phyloP scores from a whole-genome alignment of 2,329 filamentous ascomycete species.

The Xylaria sp. region DNA sequence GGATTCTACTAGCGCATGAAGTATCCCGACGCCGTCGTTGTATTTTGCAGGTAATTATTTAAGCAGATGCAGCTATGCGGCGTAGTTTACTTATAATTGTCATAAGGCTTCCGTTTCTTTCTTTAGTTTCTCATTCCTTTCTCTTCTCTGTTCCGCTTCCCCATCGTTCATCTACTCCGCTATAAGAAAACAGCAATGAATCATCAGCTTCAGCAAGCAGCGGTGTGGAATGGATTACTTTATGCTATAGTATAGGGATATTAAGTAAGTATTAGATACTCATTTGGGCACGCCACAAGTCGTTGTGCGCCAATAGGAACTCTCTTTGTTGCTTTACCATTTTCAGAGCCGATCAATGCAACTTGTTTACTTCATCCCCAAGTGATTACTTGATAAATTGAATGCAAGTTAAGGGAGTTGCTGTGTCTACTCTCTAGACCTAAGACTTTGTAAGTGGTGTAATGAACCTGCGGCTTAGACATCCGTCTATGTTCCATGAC shows the following conservation, averaged over 20 bases:
- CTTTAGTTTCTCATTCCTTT: background rate
- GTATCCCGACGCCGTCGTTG: background rate
- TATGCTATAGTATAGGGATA: no score
- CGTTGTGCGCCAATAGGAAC: no score
- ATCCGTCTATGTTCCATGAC: no score
- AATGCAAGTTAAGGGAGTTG: background rate
- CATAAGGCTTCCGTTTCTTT: background rate
- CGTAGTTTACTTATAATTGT: background rate
- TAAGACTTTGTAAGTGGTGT: background rate
- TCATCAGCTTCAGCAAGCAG: no score
- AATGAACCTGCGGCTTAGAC: no score
- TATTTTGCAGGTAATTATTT: background rate
- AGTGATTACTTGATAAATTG: no score
- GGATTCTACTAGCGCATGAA: constrained; percentile 4
- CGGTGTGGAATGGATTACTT: background rate
- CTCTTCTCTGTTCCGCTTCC: background rate
- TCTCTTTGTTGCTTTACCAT: no score
- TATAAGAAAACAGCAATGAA: background rate
- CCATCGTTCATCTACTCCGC: background rate
- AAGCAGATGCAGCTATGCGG: background rate
- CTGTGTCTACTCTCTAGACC: no score
- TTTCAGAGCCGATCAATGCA: no score
- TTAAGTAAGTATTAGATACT: no score
- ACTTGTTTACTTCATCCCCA: no score
- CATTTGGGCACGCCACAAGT: no score